Base-by-base conservation (phyloP, 1,284 basidiomycete genomes). In the Ganoderma lingzhi region DNA sequence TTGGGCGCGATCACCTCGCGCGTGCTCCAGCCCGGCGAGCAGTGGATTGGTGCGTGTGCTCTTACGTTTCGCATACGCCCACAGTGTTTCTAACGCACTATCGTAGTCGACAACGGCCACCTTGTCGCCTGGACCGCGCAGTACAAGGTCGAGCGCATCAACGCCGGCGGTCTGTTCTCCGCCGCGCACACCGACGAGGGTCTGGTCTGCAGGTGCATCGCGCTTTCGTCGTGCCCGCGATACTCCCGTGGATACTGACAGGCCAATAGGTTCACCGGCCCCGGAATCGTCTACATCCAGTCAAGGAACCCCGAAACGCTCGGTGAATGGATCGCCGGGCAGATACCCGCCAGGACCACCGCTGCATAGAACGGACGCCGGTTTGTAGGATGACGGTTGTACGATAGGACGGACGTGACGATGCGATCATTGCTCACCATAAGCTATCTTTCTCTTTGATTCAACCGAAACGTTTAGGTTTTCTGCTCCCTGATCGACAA, bases 121-220 rank as follows among this genome's bases (percentile, higher is more conserved):
- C 76, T 78, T 39, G 76, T 80, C 19, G 80, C 80, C 10, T 80
- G 80, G 80, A 78, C 78, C 32, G 78, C 78, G 32, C 69, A 76
- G 55, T 81, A 80, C 74, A 77, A 74, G 59, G 74, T 81, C 30
- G 79, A 81, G 71, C 78, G 76, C 42, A 76, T 81, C 53, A 69
- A 77, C 63, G 79, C 76, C 0, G 78, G 79, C 17, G 78, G 80
- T 5, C 56, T 81, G 28, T 55, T 80, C 51, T 79, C 78, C 6
- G 68, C 67, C 0, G 23, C 74, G 10, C 76, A 80, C 64, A 80
- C 77, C 1, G 79, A 79, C 45, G 80, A 80, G 68, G 80, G 79
- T 15, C 67, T 77, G 1, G 79, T 81, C 28, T 81, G 79, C 72
- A 69, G 79, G 77, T 80, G 63, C 44, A 75, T 70, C 6, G 19